phyloP scores from a whole-genome alignment of 805 yeast species.

The Huiozyma naganishii region DNA sequence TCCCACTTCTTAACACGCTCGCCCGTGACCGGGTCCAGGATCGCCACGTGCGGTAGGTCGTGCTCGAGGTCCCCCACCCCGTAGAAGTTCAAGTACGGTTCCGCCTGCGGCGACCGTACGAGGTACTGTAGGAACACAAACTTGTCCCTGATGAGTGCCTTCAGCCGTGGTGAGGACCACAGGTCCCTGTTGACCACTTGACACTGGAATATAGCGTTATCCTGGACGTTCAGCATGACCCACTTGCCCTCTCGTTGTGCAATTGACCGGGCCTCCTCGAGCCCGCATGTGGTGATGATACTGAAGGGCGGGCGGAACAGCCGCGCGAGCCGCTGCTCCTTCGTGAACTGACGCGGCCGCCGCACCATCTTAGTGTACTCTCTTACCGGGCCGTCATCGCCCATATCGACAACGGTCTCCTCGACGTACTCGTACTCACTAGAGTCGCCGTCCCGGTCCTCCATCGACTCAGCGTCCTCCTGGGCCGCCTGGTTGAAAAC shows the following conservation, averaged over 20 bases:
- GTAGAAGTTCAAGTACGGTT: conserved; percentile 60
- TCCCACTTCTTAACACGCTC: conserved; percentile 75
- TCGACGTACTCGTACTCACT: conserved; percentile 28
- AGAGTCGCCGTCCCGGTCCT: conserved; percentile 29
- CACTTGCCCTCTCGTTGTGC: conserved; percentile 48
- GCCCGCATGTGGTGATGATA: conserved; percentile 51
- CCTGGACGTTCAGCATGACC: conserved; percentile 84
- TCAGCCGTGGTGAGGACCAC: conserved; percentile 67
- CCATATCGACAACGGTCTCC: conserved; percentile 23
- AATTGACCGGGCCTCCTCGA: conserved; percentile 61
- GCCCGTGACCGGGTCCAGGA: conserved; percentile 91
- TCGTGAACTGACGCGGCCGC: conserved; percentile 16
- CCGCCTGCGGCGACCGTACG: conserved; percentile 65
- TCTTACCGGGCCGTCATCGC: conserved; percentile 29
- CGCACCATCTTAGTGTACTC: conserved; percentile 23
- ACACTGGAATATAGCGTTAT: conserved; percentile 72
- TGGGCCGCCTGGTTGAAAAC: conserved; percentile 29
- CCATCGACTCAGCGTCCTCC: conserved; percentile 22
- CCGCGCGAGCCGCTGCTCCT: conserved; percentile 54
- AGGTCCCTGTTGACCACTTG: conserved; percentile 88
- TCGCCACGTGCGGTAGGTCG: conserved; percentile 75
- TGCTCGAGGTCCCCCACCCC: conserved; percentile 37
- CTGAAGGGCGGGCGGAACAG: conserved; percentile 93
- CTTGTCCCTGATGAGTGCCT: conserved; percentile 49
- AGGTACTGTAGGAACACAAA: conserved; percentile 84